phyloP scores from a whole-genome alignment of 2,329 filamentous ascomycete genomes.

The Trichophyton verrucosum region DNA sequence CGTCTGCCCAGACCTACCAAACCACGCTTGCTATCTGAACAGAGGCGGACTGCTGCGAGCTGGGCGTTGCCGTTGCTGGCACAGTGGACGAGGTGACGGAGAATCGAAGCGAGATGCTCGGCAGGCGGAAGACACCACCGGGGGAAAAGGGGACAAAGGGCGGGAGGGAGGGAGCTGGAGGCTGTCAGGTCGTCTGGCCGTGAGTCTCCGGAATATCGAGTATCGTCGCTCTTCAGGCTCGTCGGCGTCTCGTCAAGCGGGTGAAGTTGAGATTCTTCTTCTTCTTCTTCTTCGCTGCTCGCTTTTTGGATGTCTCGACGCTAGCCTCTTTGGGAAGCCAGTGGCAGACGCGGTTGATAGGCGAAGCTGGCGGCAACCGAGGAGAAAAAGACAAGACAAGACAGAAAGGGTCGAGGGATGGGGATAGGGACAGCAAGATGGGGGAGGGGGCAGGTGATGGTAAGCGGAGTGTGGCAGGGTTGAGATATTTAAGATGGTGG shows the following conservation, averaged over 20 bases:
- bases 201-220: not conserved
- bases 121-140: not conserved
- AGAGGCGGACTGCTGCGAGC: too few species aligned
- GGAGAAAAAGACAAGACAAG: not conserved
- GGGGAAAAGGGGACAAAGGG: slow-evolving; percentile 8
- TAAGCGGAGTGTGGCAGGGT: too few species aligned
- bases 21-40: too few species aligned
- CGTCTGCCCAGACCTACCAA: too few species aligned
- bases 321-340: slow-evolving; percentile 13
- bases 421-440: too few species aligned
- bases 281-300: not conserved
- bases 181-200: not conserved
- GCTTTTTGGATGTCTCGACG: not conserved
- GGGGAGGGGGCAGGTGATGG: too few species aligned
- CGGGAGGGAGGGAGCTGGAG: not conserved
- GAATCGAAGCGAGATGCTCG: not conserved
- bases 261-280: not conserved
- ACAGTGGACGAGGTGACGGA: not conserved
- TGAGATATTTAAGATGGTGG: too few species aligned
- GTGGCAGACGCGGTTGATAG: not conserved
- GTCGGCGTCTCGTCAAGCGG: slow-evolving; percentile 1
- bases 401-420: not conserved
- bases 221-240: not conserved
- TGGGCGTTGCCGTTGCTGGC: too few species aligned
- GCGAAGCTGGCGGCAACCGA: not conserved